Base-by-base conservation (phyloP, 345 rosid species). In the Eucalyptus microcorys region DNA sequence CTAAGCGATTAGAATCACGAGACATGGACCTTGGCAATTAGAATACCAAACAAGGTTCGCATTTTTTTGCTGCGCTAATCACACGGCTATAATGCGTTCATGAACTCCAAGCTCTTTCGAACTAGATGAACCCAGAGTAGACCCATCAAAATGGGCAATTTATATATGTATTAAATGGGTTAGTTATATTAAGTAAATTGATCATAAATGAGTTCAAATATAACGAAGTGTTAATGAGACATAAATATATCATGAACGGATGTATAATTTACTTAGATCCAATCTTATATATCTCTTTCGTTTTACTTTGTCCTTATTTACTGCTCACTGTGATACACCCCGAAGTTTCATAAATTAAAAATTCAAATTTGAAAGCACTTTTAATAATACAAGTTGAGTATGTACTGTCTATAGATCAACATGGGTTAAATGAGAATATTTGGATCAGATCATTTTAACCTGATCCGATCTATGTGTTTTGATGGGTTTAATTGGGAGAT, bases 281-380 rank as follows among this genome's bases (percentile, higher is more conserved):
- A 55, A 55, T 26, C 0, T 22, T 0, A 8, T 1, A 9, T 55
- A 9, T 0, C 0, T 55, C 6, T 55, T 22, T 55, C 3, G 10
- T 55, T 24, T 3, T 55, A 22, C 6, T 22, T 24, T 22, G 0
- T 0, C 30, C 3, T 24, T 26, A 55, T 10, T 6, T 10, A 24
- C 6, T 55, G 14, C 6, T 55, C 6, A 0, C 0, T 55, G n/a
- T n/a, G n/a, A n/a, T 55, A 24, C 6, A 55, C 0, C 0, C 10
- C 0, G 10, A 0, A 8, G 5, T 52, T 52, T 21, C 10, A 4
- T 52, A 21, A 8, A 52, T 52, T 21, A 1, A 21, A 52, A 55
- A 55, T 24, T 52, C 3, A 52, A 8, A 7, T 52, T 19, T 8
- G 10, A 52, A 52, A 52, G 26, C 10, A 52, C 10, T 52, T 52